phyloP scores from a whole-genome alignment of 441 rosid genomes.

The Cnidoscolus chayamansa region DNA sequence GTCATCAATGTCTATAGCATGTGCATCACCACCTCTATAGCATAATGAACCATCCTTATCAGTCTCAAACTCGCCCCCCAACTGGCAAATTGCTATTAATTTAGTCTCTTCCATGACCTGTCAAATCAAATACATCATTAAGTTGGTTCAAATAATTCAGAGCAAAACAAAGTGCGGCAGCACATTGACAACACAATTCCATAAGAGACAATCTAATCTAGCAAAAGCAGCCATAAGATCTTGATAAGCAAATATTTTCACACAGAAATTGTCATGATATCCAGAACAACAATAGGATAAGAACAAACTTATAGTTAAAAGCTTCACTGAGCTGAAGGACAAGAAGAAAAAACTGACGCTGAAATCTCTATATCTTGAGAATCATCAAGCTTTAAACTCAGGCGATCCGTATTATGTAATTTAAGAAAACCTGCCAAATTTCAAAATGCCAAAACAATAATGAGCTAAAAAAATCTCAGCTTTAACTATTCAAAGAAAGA shows the following conservation, averaged over 20 bases:
- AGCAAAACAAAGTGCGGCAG: constrained; percentile 3
- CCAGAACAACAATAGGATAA: background rate
- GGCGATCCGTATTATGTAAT: background rate
- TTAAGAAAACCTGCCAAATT: background rate
- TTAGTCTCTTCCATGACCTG: no score
- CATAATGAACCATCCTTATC: no score
- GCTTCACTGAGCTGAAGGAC: background rate
- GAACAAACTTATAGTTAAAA: background rate
- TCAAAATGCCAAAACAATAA: background rate
- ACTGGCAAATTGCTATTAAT: no score
- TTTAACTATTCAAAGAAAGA: background rate
- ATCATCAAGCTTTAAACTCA: background rate
- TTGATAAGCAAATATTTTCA: background rate
- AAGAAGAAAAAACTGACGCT: background rate
- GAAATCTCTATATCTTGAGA: no score
- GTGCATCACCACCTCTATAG: no score
- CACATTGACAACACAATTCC: constrained; percentile 7
- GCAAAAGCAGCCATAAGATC: background rate
- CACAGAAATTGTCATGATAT: no score
- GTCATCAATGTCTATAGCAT: no score
- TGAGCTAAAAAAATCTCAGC: constrained; percentile 1
- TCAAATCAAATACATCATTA: no score
- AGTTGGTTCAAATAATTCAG: background rate
- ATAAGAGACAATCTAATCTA: background rate
- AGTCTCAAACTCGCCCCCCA: no score